These are phyloP conservation scores for Paraleonurus japonicus DNA, from an alignment of 257 asterid species.

Conservation along the genomic window DNA sequence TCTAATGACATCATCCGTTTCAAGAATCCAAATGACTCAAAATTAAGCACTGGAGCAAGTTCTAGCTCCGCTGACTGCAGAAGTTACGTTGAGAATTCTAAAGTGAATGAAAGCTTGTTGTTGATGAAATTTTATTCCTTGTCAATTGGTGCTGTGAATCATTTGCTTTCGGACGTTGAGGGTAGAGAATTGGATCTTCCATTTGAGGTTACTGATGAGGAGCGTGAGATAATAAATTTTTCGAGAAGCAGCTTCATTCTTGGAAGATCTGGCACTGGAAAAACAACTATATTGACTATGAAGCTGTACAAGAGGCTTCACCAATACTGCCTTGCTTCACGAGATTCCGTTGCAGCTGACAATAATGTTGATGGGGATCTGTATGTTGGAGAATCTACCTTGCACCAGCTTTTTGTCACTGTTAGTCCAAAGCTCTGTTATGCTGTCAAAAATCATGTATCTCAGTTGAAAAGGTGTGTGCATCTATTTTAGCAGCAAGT, in stretches of 20 bases:
- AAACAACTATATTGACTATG: conserved; percentile 64
- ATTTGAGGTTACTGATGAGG: conserved; percentile 42
- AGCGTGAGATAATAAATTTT: conserved; percentile 49
- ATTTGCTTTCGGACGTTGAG: conserved; percentile 1
- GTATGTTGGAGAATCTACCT: neutral
- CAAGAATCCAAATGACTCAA: conserved; percentile 26
- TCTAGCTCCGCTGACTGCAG: conserved; percentile 25
- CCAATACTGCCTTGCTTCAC: conserved; percentile 38
- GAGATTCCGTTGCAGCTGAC: conserved; percentile 20
- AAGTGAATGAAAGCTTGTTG: conserved; percentile 63
- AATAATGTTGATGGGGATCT: neutral
- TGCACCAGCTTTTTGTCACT: conserved; percentile 63
- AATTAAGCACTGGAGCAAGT: conserved; percentile 20
- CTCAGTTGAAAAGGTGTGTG: conserved; percentile 47
- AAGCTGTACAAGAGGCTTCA: conserved; percentile 52
- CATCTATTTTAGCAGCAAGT: too few species aligned
- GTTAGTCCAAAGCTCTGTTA: conserved; percentile 63
- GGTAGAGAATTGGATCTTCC: too few species aligned
- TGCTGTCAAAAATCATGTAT: conserved; percentile 60
- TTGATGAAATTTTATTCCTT: conserved; percentile 65
- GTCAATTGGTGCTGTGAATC: conserved; percentile 46
- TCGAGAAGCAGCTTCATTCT: conserved; percentile 53
- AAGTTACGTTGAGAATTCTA: conserved; percentile 50
- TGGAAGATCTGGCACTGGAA: conserved; percentile 78
- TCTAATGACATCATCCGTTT: conserved; percentile 35